Evolutionary conservation across 805 yeast species (phyloP).

Genomic region (Monosporozyma aerobia): DNA sequence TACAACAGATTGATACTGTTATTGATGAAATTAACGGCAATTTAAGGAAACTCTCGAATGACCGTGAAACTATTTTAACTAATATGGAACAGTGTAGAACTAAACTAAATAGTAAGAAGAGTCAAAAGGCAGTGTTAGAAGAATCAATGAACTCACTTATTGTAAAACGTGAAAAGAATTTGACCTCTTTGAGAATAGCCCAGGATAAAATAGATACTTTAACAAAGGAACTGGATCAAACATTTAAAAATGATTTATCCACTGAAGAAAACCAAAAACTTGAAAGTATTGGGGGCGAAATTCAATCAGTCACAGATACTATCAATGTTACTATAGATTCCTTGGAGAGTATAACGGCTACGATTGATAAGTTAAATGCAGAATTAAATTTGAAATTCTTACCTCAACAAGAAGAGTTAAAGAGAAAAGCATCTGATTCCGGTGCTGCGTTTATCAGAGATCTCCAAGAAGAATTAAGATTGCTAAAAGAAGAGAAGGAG

Average conservation of each 20-base stretch:
- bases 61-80: slow-evolving; percentile 36
- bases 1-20: slow-evolving; percentile 41
- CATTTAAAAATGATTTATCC: slow-evolving; percentile 46
- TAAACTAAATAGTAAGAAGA: slow-evolving; percentile 34
- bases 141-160: slow-evolving; percentile 35
- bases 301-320: slow-evolving; percentile 39
- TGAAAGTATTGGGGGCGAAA: slow-evolving; percentile 31
- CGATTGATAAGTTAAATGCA: slow-evolving; percentile 34
- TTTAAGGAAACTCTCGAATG: slow-evolving; percentile 27
- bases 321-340: slow-evolving; percentile 29
- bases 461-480: slow-evolving; percentile 14
- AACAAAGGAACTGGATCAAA: slow-evolving; percentile 40
- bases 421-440: slow-evolving; percentile 13
- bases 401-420: slow-evolving; percentile 41
- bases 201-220: slow-evolving; percentile 36
- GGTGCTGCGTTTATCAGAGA: slow-evolving; percentile 10
- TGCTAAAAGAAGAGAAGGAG: slow-evolving; percentile 22
- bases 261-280: slow-evolving; percentile 40
- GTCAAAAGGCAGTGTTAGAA: slow-evolving; percentile 35
- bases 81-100: slow-evolving; percentile 37
- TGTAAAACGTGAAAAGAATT: slow-evolving; percentile 31
- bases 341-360: slow-evolving; percentile 16
- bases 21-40: slow-evolving; percentile 44
- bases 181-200: slow-evolving; percentile 27
- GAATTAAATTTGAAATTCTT: slow-evolving; percentile 50